Conservation (phyloP, 2,329 filamentous ascomycete species). For the Fusarium paranaense region DNA sequence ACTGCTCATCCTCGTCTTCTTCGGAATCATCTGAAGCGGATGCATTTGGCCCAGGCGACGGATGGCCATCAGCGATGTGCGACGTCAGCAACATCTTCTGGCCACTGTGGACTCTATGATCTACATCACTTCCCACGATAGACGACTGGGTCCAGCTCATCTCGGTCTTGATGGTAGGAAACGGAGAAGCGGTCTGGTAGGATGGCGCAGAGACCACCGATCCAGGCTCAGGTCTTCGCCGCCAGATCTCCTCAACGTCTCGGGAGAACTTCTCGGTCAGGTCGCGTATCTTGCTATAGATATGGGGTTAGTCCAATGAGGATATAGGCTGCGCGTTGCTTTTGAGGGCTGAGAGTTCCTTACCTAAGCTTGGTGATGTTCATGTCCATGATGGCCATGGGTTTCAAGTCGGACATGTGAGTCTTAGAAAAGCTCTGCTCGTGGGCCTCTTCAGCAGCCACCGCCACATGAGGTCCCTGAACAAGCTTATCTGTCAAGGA, state of each 20-base stretch:
- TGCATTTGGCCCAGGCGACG: constrained; percentile 26
- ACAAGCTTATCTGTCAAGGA: constrained; percentile 50
- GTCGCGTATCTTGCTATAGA: constrained; percentile 49
- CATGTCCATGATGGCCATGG: constrained; percentile 48
- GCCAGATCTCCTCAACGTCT: constrained; percentile 50
- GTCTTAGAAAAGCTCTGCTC: constrained; percentile 40
- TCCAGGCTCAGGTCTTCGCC: constrained; percentile 29
- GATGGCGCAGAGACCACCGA: constrained; percentile 15
- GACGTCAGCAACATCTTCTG: constrained; percentile 42
- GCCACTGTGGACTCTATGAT: constrained; percentile 33
- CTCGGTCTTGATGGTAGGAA: constrained; percentile 40
- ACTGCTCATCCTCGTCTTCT: constrained; percentile 51
- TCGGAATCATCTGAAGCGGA: constrained; percentile 48
- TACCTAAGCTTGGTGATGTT: constrained; percentile 50
- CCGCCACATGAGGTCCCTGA: constrained; percentile 48
- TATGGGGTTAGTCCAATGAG: constrained; percentile 22
- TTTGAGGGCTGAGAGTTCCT: constrained; percentile 17
- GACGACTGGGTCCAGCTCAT: constrained; percentile 28
- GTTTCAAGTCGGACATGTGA: constrained; percentile 44
- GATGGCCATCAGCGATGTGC: constrained; percentile 23
- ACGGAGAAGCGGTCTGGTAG: constrained; percentile 40
- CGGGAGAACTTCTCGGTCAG: constrained; percentile 49
- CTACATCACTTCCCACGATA: constrained; percentile 31
- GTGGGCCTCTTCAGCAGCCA: constrained; percentile 44
- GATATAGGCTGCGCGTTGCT: neutral